A percentile compares a stretch with the other conserved stretches of the same genome.
These are phyloP conservation scores for Lactuca saligna DNA, from an alignment of 129 eudicot species.

Conservation along the genomic window DNA sequence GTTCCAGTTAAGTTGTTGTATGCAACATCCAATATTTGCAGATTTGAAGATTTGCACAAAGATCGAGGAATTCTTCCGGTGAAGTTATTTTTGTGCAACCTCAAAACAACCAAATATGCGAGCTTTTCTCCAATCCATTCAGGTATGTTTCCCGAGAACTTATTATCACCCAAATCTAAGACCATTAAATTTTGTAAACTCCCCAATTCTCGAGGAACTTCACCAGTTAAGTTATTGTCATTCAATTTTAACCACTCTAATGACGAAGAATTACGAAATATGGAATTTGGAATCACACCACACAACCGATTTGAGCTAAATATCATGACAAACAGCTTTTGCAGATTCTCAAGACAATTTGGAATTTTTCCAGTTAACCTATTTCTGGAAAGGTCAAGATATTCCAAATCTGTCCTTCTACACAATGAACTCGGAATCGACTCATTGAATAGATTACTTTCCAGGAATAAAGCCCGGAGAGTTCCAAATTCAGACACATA, in stretches of 20 bases:
- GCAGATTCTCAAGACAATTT: background rate
- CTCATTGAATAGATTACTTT: no score
- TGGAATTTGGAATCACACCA: background rate
- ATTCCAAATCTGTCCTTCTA: no score
- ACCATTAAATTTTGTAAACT: background rate
- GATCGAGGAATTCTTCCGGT: constrained; percentile 1
- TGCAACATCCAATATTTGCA: constrained; percentile 11
- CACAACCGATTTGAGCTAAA: background rate
- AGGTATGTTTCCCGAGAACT: background rate
- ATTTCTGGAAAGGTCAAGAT: no score
- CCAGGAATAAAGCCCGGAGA: no score
- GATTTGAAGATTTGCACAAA: constrained; percentile 13
- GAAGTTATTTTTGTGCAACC: constrained; percentile 11
- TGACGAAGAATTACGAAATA: background rate
- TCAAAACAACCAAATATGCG: background rate
- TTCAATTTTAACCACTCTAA: constrained; percentile 2
- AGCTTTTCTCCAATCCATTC: constrained; percentile 15
- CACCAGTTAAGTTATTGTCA: constrained; percentile 1
- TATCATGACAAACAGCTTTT: background rate
- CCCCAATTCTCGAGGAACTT: background rate
- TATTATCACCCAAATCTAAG: background rate
- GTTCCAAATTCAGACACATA: no score
- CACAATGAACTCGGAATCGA: no score
- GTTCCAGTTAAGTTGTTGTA: background rate
- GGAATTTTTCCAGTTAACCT: background rate